These are phyloP conservation scores for Vitis cinerea DNA, from an alignment of 164 flowering plant genomes.

Conservation along the genomic window DNA sequence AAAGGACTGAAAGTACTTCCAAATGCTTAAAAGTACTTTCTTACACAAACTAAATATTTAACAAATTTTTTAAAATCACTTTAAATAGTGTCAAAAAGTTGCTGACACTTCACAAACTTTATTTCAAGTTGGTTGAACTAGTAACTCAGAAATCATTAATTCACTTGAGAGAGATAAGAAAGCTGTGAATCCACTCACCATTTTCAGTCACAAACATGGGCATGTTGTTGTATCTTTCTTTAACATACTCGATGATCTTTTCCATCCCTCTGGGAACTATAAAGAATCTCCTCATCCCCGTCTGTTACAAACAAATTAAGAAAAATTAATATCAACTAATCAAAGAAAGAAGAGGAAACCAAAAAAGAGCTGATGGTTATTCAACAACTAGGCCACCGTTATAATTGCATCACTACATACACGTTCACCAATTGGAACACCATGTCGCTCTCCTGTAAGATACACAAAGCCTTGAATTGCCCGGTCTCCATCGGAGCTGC, in stretches of 20 bases:
- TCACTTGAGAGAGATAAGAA: too few relatives aligned
- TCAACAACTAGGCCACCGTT: too few relatives aligned
- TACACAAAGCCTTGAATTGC: conserved; percentile 37
- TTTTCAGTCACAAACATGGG: conserved; percentile 60
- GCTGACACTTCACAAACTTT: too few relatives aligned
- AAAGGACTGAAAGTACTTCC: too few relatives aligned
- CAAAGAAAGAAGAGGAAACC: too few relatives aligned
- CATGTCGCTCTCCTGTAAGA: conserved; percentile 28
- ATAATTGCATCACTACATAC: conserved; percentile 16
- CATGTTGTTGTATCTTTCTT: conserved; percentile 44
- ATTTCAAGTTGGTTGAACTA: too few relatives aligned
- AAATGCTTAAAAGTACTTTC: too few relatives aligned
- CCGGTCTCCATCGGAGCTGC: conserved; percentile 20
- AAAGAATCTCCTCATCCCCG: conserved; percentile 27
- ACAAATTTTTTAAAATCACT: too few relatives aligned
- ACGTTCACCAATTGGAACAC: conserved; percentile 47
- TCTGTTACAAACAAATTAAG: conserved; percentile 24
- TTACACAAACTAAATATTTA: too few relatives aligned
- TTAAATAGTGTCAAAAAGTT: too few relatives aligned
- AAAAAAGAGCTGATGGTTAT: too few relatives aligned
- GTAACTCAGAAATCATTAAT: too few relatives aligned
- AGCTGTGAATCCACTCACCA: conserved; percentile 31
- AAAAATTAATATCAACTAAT: not conserved
- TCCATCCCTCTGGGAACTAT: conserved; percentile 63
- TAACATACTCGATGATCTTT: conserved; percentile 38